These are phyloP conservation scores for Brassica hybrid DNA, from an alignment of 441 rosid genomes.

Conservation along the genomic window DNA sequence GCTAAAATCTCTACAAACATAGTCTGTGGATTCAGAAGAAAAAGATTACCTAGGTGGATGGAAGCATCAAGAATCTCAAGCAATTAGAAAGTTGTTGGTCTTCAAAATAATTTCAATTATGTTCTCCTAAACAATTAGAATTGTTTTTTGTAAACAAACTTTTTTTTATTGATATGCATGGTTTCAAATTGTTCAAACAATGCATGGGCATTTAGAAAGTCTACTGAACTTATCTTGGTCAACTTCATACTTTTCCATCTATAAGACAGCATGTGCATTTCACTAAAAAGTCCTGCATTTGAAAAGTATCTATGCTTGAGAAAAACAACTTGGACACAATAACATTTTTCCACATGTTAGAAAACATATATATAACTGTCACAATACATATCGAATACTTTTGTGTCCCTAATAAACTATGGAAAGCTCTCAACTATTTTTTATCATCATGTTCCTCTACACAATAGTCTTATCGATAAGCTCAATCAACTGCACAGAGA, in stretches of 20 bases:
- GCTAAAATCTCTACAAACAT: neutral
- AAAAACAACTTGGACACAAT: neutral
- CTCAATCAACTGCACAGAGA: constrained; percentile 17
- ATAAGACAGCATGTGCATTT: neutral
- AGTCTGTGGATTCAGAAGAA: neutral
- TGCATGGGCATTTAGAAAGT: neutral
- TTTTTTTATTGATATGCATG: neutral
- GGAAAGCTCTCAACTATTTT: constrained; percentile 23
- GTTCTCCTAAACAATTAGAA: neutral
- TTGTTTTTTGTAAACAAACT: neutral
- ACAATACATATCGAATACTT: neutral
- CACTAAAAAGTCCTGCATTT: constrained; percentile 14
- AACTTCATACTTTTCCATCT: neutral
- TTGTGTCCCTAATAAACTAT: neutral
- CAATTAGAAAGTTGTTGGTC: neutral
- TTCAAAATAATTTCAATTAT: neutral
- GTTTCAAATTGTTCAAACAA: neutral
- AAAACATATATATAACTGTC: neutral
- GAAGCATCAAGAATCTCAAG: neutral
- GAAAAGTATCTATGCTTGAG: constrained; percentile 6
- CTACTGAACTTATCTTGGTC: neutral
- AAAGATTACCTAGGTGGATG: neutral
- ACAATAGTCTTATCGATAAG: constrained; percentile 16
- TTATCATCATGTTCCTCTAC: constrained; percentile 14
- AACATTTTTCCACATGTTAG: neutral